These are phyloP conservation scores for Zea mays DNA, from an alignment of 176 grass and related monocot genomes.

Conservation along the genomic window DNA sequence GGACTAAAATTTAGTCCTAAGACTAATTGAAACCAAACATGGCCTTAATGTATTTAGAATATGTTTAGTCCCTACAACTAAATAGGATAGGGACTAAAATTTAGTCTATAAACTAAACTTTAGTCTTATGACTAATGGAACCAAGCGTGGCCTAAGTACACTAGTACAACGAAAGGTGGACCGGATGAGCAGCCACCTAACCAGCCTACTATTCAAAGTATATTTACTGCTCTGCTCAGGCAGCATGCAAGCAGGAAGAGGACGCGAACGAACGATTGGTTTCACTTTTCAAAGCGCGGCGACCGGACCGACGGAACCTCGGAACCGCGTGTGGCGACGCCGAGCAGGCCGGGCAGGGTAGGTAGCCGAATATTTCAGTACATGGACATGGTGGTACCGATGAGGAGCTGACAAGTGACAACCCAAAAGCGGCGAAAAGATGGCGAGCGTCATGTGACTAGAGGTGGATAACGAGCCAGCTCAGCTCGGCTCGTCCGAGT, in stretches of 20 bases:
- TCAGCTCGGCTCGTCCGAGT: too few relatives aligned
- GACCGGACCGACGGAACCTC: neutral
- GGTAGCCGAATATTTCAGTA: slow-evolving; percentile 32
- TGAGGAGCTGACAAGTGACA: slow-evolving; percentile 32
- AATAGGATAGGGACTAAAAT: too few relatives aligned
- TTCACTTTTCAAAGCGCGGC: neutral
- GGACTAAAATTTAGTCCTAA: too few relatives aligned
- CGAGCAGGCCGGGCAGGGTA: neutral
- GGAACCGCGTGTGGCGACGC: neutral
- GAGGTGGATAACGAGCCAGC: too few relatives aligned
- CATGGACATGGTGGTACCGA: neutral
- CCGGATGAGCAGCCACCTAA: neutral
- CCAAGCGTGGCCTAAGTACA: too few relatives aligned
- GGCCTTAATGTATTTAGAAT: too few relatives aligned
- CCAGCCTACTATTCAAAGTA: neutral
- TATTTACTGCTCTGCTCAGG: neutral
- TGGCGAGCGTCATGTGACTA: slow-evolving; percentile 23
- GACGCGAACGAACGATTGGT: neutral
- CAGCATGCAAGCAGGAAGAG: neutral
- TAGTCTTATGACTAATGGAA: too few relatives aligned
- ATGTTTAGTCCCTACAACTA: too few relatives aligned
- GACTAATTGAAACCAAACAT: too few relatives aligned
- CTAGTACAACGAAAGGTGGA: neutral
- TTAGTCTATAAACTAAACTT: too few relatives aligned
- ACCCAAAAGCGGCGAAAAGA: slow-evolving; percentile 1